Percentiles rank a stretch among this genome's conserved stretches.
phyloP scores from a whole-genome alignment of 148 eudicot species.

The Rhododendron vialii region DNA sequence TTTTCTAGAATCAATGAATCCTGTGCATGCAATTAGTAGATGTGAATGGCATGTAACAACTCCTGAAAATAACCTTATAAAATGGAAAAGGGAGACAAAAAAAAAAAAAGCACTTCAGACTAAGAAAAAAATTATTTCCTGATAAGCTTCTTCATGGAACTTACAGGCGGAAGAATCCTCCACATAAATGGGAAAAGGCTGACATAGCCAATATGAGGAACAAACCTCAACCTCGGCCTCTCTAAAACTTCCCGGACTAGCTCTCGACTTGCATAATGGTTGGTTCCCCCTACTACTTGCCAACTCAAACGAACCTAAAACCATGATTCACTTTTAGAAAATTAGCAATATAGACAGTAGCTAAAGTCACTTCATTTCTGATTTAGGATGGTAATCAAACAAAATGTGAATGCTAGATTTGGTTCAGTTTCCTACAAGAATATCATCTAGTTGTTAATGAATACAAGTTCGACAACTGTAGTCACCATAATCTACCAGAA shows the following conservation, averaged over 20 bases:
- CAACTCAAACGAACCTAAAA: slow-evolving; percentile 70
- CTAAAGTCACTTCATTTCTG: neutral
- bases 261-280: slow-evolving; percentile 60
- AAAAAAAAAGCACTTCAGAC: neutral
- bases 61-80: neutral
- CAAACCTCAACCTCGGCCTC: slow-evolving; percentile 64
- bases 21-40: slow-evolving; percentile 28
- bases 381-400: neutral
- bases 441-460: neutral
- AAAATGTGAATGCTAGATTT: neutral
- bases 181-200: slow-evolving; percentile 88
- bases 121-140: neutral
- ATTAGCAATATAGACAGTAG: neutral
- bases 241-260: slow-evolving; percentile 71
- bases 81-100: neutral
- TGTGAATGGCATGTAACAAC: neutral
- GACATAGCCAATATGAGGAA: slow-evolving; percentile 94
- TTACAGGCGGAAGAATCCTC: slow-evolving; percentile 86
- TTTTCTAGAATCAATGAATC: slow-evolving; percentile 71
- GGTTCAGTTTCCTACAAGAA: neutral
- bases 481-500: neutral
- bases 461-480: neutral
- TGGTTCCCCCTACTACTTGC: slow-evolving; percentile 44
- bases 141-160: slow-evolving; percentile 22
- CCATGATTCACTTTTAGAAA: neutral